These are phyloP conservation scores for Phlebiopsis gigantea DNA, from an alignment of 768 basidiomycete species.

Conservation along the genomic window DNA sequence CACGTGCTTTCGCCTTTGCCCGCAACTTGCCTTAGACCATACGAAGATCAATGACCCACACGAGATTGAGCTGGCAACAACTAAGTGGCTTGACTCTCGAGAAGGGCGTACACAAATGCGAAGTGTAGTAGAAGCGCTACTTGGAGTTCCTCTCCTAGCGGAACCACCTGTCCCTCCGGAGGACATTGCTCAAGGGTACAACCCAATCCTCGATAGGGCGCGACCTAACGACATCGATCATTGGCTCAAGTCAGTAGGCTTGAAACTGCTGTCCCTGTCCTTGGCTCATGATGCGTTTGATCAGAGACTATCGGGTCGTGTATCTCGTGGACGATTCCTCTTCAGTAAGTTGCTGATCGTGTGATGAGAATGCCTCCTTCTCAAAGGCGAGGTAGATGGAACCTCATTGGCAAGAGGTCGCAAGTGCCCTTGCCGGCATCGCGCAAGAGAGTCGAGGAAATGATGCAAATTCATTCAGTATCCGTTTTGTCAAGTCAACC, in stretches of 20 bases:
- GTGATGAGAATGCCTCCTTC: not conserved
- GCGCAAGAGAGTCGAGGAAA: not conserved
- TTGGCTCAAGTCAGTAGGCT: not conserved
- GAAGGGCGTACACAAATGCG: not conserved
- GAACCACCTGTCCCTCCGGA: not conserved
- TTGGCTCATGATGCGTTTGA: not conserved
- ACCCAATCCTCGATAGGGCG: not conserved
- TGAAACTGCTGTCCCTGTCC: not conserved
- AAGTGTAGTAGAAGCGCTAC: not conserved
- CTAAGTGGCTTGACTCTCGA: not conserved
- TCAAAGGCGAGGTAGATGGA: not conserved
- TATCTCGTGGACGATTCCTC: not conserved
- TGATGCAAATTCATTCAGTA: not conserved
- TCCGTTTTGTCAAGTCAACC: not conserved
- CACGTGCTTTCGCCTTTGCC: not conserved
- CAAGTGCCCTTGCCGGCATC: not conserved
- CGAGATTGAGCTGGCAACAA: not conserved
- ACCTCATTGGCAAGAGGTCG: not conserved
- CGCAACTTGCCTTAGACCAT: not conserved
- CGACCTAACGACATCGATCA: not conserved
- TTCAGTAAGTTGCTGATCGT: not conserved
- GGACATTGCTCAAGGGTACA: not conserved
- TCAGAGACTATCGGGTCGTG: not conserved
- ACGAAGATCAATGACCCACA: not conserved
- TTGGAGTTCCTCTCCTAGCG: not conserved